phyloP scores from a whole-genome alignment of 2,329 filamentous ascomycete genomes.

The Claviceps cyperi region DNA sequence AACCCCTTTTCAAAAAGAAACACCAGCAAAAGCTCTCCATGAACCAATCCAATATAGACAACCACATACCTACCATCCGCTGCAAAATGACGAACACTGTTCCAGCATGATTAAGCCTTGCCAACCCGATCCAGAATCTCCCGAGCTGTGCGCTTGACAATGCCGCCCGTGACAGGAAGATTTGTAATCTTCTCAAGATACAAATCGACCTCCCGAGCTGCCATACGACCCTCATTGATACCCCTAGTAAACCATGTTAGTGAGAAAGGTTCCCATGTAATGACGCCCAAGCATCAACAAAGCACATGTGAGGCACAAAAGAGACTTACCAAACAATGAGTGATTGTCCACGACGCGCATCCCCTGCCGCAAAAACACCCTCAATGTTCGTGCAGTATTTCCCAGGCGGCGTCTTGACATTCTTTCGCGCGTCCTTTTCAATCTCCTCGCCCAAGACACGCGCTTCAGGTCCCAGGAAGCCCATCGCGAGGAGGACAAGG shows the following conservation, averaged over 20 bases:
- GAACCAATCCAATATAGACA: too few species aligned
- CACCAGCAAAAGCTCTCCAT: too few species aligned
- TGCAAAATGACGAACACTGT: too few species aligned
- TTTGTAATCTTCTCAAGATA: conserved; percentile 69
- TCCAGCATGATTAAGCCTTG: conserved; percentile 4
- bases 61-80: too few species aligned
- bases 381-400: conserved; percentile 79
- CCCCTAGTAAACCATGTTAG: conserved; percentile 38
- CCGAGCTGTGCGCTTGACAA: conserved; percentile 69
- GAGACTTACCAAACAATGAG: conserved; percentile 82
- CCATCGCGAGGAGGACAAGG: conserved; percentile 89
- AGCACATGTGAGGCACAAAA: background rate
- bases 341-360: conserved; percentile 88
- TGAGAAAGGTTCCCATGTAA: too few species aligned
- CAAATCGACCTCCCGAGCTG: conserved; percentile 79
- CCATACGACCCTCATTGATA: conserved; percentile 92
- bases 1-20: too few species aligned
- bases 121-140: conserved; percentile 39
- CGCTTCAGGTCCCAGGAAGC: conserved; percentile 87
- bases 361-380: conserved; percentile 85
- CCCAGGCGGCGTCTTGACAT: conserved; percentile 82
- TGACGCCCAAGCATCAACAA: background rate
- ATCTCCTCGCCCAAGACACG: conserved; percentile 76
- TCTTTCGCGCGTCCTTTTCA: conserved; percentile 85
- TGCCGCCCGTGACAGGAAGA: conserved; percentile 83